Evolutionary conservation across 768 basidiomycete genomes (phyloP).

Genomic region (Auriscalpium orientale): DNA sequence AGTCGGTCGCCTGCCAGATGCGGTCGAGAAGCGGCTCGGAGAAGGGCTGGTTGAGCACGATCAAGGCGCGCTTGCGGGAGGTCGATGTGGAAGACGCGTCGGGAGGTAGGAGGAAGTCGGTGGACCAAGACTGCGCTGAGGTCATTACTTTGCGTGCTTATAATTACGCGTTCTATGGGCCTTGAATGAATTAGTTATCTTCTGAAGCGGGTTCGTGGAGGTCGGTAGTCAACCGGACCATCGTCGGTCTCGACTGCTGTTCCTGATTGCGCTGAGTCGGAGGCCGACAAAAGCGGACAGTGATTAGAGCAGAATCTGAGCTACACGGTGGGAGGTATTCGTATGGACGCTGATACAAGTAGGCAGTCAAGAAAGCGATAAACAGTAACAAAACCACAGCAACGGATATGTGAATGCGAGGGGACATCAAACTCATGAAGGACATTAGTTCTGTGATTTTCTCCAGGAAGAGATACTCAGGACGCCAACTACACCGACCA

Average conservation of each 20-base stretch:
- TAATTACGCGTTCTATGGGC: background rate
- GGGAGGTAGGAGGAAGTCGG: constrained; percentile 5
- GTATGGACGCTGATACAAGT: no score
- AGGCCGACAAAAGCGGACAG: no score
- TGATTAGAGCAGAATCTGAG: no score
- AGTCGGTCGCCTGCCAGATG: constrained; percentile 34
- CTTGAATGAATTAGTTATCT: background rate
- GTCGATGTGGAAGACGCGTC: background rate
- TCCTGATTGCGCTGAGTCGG: no score
- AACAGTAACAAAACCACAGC: no score
- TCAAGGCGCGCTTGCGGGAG: constrained; percentile 39
- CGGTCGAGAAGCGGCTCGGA: constrained; percentile 49
- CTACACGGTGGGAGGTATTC: no score
- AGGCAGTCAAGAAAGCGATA: no score
- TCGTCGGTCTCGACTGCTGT: no score
- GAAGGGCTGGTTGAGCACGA: constrained; percentile 91
- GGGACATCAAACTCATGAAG: no score
- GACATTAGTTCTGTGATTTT: constrained; percentile 23
- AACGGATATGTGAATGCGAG: no score
- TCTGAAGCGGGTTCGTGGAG: no score
- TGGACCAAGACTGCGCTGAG: constrained; percentile 3
- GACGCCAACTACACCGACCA: constrained; percentile 72
- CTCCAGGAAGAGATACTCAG: constrained; percentile 57
- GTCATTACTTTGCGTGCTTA: background rate
- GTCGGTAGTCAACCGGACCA: no score